Conservation (phyloP, 768 basidiomycete species). For the Lactarius pseudohatsudake region DNA sequence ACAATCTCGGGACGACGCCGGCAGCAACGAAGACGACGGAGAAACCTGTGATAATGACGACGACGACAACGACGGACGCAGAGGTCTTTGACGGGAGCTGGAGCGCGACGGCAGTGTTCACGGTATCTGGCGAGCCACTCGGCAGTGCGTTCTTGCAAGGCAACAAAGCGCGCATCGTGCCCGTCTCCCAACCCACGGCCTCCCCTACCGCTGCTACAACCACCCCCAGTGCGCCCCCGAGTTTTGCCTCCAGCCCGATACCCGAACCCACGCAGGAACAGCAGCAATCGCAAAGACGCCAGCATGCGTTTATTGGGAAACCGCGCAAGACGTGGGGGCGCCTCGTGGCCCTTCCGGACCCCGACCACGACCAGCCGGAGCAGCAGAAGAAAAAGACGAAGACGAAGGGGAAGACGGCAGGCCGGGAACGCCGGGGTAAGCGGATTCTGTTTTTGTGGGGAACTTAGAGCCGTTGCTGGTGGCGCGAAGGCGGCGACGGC, state of each 20-base stretch:
- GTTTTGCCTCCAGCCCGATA: not conserved
- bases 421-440: not conserved
- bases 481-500: not conserved
- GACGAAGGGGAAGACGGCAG: not conserved
- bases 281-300: not conserved
- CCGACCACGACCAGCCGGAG: not conserved
- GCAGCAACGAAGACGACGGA: not conserved
- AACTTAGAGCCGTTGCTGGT: constrained; percentile 1
- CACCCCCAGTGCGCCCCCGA: not conserved
- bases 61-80: not conserved
- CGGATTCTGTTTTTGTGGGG: constrained; percentile 5
- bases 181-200: not conserved
- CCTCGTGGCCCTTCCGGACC: constrained; percentile 8
- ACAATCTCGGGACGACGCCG: not conserved
- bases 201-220: not conserved
- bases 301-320: constrained; percentile 8
- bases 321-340: constrained; percentile 17
- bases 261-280: not conserved
- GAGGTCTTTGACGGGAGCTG: not conserved
- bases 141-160: constrained; percentile 1
- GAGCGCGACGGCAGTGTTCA: not conserved
- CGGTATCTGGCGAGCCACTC: not conserved
- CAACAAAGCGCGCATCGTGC: not conserved
- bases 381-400: not conserved
- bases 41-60: not conserved